Conservation (phyloP, 306 rosid species). For the Hippophae gyantsensis region DNA sequence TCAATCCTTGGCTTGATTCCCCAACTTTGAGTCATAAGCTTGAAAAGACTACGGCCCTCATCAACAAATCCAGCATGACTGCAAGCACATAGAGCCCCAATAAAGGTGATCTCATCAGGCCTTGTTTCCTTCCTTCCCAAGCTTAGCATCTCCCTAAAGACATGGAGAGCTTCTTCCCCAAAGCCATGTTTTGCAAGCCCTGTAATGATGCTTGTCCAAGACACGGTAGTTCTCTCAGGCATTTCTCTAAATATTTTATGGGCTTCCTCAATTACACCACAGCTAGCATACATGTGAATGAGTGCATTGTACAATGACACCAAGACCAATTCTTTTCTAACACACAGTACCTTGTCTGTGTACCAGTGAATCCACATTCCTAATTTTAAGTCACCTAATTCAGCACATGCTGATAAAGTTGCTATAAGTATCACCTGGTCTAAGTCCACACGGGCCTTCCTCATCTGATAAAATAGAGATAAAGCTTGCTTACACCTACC, state of each 20-base stretch:
- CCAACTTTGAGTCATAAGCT: conserved; percentile 44
- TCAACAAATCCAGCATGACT: conserved; percentile 62
- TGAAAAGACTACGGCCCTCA: conserved; percentile 45
- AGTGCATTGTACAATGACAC: conserved; percentile 61
- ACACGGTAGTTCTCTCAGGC: conserved; percentile 43
- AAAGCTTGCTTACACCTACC: conserved; percentile 45
- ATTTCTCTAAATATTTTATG: conserved; percentile 38
- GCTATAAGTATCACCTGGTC: conserved; percentile 24
- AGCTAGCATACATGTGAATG: conserved; percentile 73
- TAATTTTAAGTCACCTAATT: conserved; percentile 47
- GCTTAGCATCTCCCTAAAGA: conserved; percentile 47
- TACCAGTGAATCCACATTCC: conserved; percentile 67
- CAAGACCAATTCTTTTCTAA: conserved; percentile 17
- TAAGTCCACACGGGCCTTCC: conserved; percentile 38
- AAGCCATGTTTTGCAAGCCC: conserved; percentile 66
- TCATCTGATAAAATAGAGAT: conserved; percentile 54
- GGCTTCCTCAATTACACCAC: conserved; percentile 53
- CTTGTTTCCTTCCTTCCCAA: conserved; percentile 28
- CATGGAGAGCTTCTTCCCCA: conserved; percentile 56
- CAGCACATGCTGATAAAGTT: conserved; percentile 59
- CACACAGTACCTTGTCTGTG: conserved; percentile 25
- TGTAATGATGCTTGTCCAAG: conserved; percentile 69
- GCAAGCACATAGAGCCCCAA: conserved; percentile 50
- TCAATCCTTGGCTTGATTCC: conserved; percentile 50
- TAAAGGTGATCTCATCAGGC: conserved; percentile 39